phyloP scores from a whole-genome alignment of 2,329 filamentous ascomycete genomes.

The Piedraia hortae region DNA sequence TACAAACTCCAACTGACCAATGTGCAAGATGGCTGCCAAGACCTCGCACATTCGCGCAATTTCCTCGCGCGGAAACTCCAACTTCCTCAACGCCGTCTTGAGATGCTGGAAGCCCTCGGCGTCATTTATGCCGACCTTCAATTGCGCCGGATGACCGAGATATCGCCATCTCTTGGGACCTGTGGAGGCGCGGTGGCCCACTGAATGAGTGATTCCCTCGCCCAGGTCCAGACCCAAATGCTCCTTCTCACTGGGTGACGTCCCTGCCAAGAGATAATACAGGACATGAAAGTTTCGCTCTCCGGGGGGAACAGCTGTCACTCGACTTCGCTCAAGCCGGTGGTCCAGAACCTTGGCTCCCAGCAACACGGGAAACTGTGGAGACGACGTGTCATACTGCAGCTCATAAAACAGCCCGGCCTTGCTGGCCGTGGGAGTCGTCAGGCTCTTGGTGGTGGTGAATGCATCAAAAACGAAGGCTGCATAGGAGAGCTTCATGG shows the following conservation, averaged over 20 bases:
- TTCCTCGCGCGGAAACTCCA: constrained; percentile 78
- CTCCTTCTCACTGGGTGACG: constrained; percentile 64
- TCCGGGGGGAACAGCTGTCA: constrained; percentile 75
- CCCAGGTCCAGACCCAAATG: constrained; percentile 40
- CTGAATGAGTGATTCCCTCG: constrained; percentile 22
- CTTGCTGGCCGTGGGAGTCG: constrained; percentile 85
- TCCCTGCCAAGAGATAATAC: constrained; percentile 85
- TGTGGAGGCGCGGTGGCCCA: constrained; percentile 26
- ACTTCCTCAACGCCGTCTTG: constrained; percentile 77
- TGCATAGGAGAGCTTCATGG: constrained; percentile 73
- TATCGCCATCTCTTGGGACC: constrained; percentile 68
- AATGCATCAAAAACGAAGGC: constrained; percentile 89
- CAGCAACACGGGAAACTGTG: constrained; percentile 61
- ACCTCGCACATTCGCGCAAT: constrained; percentile 95
- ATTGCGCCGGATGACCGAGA: constrained; percentile 79
- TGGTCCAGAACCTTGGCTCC: constrained; percentile 90
- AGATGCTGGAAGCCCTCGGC: constrained; percentile 88
- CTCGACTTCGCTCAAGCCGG: constrained; percentile 68
- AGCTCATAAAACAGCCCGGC: constrained; percentile 86
- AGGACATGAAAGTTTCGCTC: constrained; percentile 90
- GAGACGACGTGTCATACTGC: constrained; percentile 78
- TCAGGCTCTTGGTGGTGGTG: constrained; percentile 89
- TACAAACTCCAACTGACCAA: constrained; percentile 86
- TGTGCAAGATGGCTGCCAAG: constrained; percentile 78
- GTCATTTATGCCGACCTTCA: constrained; percentile 94